Conservation (phyloP, 108 stramenopile genomes). For the Aureococcus anophagefferens region DNA sequence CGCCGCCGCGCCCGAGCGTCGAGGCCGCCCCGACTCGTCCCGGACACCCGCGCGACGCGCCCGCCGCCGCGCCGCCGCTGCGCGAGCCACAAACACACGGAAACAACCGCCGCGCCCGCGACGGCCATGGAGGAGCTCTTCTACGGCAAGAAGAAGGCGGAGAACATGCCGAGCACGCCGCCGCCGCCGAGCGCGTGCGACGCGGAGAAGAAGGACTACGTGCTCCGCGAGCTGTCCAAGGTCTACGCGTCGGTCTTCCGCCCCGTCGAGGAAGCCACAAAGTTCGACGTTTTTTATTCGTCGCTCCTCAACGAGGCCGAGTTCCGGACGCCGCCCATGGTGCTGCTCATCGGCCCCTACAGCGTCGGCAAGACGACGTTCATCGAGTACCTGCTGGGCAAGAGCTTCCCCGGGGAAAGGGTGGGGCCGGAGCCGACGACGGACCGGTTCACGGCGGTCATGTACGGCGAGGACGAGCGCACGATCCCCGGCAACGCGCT, state of each 20-base stretch:
- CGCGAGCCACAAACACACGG: too few relatives aligned
- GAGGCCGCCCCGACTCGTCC: too few relatives aligned
- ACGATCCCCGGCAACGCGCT: slow-evolving; percentile 97
- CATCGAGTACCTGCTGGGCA: slow-evolving; percentile 39
- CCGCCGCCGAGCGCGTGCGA: background rate
- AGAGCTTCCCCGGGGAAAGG: slow-evolving; percentile 57
- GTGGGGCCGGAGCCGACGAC: slow-evolving; percentile 98
- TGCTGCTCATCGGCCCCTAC: slow-evolving; percentile 52
- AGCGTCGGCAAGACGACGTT: slow-evolving; percentile 61
- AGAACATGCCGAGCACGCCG: background rate
- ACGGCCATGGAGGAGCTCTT: background rate
- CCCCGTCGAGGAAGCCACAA: background rate
- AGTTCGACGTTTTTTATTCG: slow-evolving; percentile 23
- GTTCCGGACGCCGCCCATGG: slow-evolving; percentile 61
- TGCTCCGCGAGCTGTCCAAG: background rate
- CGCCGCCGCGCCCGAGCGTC: too few relatives aligned
- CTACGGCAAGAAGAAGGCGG: background rate
- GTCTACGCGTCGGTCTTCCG: background rate
- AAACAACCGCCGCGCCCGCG: too few relatives aligned
- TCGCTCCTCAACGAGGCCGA: slow-evolving; percentile 47
- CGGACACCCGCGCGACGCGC: too few relatives aligned
- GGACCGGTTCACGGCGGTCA: slow-evolving; percentile 86
- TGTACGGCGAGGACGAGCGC: slow-evolving; percentile 88
- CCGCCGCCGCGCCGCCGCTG: too few relatives aligned
- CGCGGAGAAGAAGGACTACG: background rate